Conservation (phyloP, 2,329 filamentous ascomycete genomes). For the Aspergillus tanneri region DNA sequence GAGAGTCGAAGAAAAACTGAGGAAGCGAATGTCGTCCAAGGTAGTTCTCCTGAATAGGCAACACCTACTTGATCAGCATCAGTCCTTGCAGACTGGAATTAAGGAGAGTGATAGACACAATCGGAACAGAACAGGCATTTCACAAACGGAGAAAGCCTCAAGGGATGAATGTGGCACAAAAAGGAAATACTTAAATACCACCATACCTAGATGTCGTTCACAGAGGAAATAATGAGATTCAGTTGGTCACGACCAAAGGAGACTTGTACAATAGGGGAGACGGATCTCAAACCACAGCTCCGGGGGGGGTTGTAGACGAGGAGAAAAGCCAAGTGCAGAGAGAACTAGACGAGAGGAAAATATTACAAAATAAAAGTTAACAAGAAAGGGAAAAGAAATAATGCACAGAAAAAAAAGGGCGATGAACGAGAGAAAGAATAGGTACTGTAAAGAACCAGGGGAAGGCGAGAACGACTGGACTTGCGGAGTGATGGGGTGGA, state of each 20-base stretch:
- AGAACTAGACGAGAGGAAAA: slow-evolving; percentile 8
- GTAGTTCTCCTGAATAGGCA: slow-evolving; percentile 31
- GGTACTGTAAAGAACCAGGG: slow-evolving; percentile 22
- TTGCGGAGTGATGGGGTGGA: slow-evolving; percentile 25
- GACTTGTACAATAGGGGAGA: slow-evolving; percentile 5
- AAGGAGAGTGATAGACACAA: slow-evolving; percentile 12
- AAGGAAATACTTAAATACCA: slow-evolving; percentile 5
- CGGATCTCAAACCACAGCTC: slow-evolving; percentile 13
- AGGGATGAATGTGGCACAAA: slow-evolving; percentile 12
- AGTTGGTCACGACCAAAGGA: slow-evolving; percentile 12
- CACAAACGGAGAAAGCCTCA: slow-evolving; percentile 10
- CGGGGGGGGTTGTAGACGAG: slow-evolving; percentile 10
- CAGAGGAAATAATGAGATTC: slow-evolving; percentile 4
- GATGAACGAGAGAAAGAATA: slow-evolving; percentile 28
- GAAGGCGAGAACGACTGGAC: slow-evolving; percentile 22
- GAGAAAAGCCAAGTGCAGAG: slow-evolving; percentile 16
- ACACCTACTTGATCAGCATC: slow-evolving; percentile 24
- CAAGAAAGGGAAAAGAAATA: slow-evolving; percentile 21
- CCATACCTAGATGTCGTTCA: slow-evolving; percentile 15
- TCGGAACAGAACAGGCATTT: not conserved
- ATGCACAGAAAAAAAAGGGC: slow-evolving; percentile 15
- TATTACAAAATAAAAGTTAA: slow-evolving; percentile 20
- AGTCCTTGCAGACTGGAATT: slow-evolving; percentile 18
- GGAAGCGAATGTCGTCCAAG: slow-evolving; percentile 28
- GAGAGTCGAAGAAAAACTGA: no score